phyloP scores from a whole-genome alignment of 2,329 filamentous ascomycete genomes.

The Xylariaceae sp. region DNA sequence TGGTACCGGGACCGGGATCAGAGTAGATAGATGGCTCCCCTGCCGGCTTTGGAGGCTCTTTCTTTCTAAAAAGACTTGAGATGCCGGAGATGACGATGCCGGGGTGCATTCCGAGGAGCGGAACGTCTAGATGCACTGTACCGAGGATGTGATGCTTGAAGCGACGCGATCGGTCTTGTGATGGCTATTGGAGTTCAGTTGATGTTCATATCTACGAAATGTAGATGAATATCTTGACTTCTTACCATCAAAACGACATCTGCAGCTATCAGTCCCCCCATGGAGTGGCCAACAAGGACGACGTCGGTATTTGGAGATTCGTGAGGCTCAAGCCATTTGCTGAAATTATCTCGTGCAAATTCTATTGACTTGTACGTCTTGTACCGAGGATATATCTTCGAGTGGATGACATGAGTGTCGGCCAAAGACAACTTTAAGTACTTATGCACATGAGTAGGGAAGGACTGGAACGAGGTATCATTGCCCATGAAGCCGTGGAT shows the following conservation, averaged over 20 bases:
- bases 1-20: constrained; percentile 12
- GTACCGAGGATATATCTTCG: constrained; percentile 80
- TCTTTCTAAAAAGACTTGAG: constrained; percentile 65
- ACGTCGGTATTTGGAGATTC: constrained; percentile 72
- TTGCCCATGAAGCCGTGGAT: constrained; percentile 90
- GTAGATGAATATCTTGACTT: too few relatives aligned
- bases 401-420: constrained; percentile 76
- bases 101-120: constrained; percentile 84
- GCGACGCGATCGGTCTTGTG: too few relatives aligned
- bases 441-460: constrained; percentile 82
- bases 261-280: constrained; percentile 79
- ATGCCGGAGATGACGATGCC: constrained; percentile 81
- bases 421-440: constrained; percentile 62
- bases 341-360: constrained; percentile 77
- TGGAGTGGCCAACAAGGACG: constrained; percentile 80
- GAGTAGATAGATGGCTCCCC: constrained; percentile 18
- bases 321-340: constrained; percentile 74
- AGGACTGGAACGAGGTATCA: constrained; percentile 80
- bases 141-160: constrained; percentile 76
- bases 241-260: constrained; percentile 68
- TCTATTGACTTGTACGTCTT: constrained; percentile 69
- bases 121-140: constrained; percentile 77
- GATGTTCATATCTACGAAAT: too few relatives aligned
- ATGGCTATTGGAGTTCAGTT: too few relatives aligned
- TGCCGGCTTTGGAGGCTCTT: constrained; percentile 27